Conservation (phyloP, 2,329 filamentous ascomycete genomes). For the Penicillium verrucosum region DNA sequence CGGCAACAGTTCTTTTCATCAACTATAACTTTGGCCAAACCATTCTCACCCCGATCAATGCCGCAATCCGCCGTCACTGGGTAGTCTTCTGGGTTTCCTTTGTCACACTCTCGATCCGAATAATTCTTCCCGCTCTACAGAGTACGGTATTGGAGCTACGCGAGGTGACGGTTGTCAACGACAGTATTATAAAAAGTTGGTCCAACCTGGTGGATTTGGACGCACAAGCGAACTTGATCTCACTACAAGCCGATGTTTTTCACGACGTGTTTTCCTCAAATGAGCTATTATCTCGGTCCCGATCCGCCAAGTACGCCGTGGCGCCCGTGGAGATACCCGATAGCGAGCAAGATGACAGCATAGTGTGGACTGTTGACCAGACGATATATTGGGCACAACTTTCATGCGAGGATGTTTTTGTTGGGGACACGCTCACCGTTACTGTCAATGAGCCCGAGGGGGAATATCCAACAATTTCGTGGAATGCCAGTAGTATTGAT, state of each 20-base stretch:
- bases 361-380: conserved; percentile 33
- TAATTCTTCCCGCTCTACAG: conserved; percentile 34
- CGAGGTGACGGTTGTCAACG: conserved; percentile 22
- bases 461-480: conserved; percentile 22
- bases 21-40: conserved; percentile 40
- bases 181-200: conserved; percentile 30
- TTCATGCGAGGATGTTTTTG: conserved; percentile 22
- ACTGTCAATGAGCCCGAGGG: conserved; percentile 18
- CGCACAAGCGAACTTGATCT: conserved; percentile 32
- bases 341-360: conserved; percentile 20
- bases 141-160: conserved; percentile 33
- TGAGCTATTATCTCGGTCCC: conserved; percentile 21
- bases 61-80: conserved; percentile 33
- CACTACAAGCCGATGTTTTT: conserved; percentile 23
- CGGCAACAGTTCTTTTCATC: conserved; percentile 34
- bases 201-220: conserved; percentile 26
- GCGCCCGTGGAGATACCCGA: conserved; percentile 33
- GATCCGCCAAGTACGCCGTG: conserved; percentile 30
- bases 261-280: conserved; percentile 21
- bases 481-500: conserved; percentile 29
- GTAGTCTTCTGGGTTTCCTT: conserved; percentile 32
- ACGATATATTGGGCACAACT: conserved; percentile 33
- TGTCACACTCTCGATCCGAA: conserved; percentile 31
- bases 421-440: conserved; percentile 22
- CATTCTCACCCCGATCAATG: conserved; percentile 32